A percentile compares a stretch with the other conserved stretches of the same genome.
Conservation (phyloP, 345 rosid genomes). For the Ceriops zippeliana region DNA sequence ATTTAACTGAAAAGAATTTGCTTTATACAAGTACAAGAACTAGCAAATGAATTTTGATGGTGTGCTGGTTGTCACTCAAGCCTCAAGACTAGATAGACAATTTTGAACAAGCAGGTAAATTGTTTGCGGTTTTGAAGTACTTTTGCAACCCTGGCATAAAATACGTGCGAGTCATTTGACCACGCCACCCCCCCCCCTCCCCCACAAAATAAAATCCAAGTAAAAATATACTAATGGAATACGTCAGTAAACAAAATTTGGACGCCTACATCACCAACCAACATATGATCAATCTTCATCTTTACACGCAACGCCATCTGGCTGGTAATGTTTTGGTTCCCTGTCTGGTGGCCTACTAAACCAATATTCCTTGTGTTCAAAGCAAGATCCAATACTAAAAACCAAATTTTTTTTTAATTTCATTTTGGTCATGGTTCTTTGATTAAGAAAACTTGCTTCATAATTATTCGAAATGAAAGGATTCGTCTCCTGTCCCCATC, state of each 20-base stretch:
- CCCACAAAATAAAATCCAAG: neutral
- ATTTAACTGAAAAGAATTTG: too few relatives aligned
- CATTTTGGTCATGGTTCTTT: neutral
- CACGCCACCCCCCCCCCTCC: too few relatives aligned
- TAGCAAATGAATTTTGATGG: too few relatives aligned
- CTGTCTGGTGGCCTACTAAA: slow-evolving; percentile 47
- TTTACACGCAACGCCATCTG: slow-evolving; percentile 16
- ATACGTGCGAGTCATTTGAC: too few relatives aligned
- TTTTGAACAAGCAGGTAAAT: too few relatives aligned
- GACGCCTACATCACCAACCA: slow-evolving; percentile 49
- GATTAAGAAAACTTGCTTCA: neutral
- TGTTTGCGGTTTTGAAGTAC: too few relatives aligned
- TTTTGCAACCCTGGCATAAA: too few relatives aligned
- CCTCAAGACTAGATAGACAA: too few relatives aligned
- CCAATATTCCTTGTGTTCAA: slow-evolving; percentile 18
- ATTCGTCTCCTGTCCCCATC: slow-evolving; percentile 28
- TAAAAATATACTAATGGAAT: neutral
- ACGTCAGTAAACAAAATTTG: slow-evolving; percentile 31
- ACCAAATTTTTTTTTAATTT: neutral
- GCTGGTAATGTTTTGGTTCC: slow-evolving; percentile 54
- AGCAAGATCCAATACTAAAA: neutral
- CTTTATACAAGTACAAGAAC: too few relatives aligned
- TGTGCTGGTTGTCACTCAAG: too few relatives aligned
- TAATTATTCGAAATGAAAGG: neutral
- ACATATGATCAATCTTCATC: neutral